Base-by-base conservation (phyloP, 2,329 filamentous ascomycete genomes). In the Boeremia exigua region DNA sequence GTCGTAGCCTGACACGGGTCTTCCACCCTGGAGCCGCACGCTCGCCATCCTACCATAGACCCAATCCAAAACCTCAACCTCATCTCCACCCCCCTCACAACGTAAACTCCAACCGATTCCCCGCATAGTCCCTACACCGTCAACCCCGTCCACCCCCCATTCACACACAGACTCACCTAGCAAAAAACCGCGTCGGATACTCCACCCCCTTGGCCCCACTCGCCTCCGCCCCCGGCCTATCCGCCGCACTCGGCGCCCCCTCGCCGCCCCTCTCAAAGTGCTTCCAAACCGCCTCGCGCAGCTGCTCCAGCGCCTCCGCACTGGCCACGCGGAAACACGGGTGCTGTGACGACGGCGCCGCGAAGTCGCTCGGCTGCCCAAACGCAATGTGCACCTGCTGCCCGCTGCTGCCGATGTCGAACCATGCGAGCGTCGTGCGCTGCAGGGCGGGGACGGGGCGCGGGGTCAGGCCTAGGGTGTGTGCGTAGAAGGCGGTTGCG, bases 181-280 rank as follows among this genome's bases (percentile, higher is more conserved):
- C 85, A 69, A 88, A 88, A 69, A 88, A 88, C 12, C 86, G 77
- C 32, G 74, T 77, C 0, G 86, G 85, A 63, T 86, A 87, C 68
- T 88, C 86, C 1, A 81, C 80, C 0, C 84, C 84, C 63, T 84
- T 76, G 0, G 77, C 72, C 11, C 63, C 63, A 45, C 65, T 68
- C 61, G 77, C 73, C 52, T 73, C 70, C 25, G 73, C 76, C 0
- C 85, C 85, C 0, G 85, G 85, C 68, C 76, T 67, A 74, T 88
- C 86, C 3, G 81, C 84, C 54, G 79, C 78, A 54, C 71, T 69
- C 0, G 86, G 86, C 4, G 83, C 83, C 0, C 79, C 79, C 2
- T 75, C 69, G 0, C 81, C 81, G 0, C 82, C 82, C 0, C 67
- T 68, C 48, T 79, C 65, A 58, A 77, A 77, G 68, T 87, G 85